Evolutionary conservation across 805 yeast species (phyloP).

Genomic region (Pichia exigua): DNA sequence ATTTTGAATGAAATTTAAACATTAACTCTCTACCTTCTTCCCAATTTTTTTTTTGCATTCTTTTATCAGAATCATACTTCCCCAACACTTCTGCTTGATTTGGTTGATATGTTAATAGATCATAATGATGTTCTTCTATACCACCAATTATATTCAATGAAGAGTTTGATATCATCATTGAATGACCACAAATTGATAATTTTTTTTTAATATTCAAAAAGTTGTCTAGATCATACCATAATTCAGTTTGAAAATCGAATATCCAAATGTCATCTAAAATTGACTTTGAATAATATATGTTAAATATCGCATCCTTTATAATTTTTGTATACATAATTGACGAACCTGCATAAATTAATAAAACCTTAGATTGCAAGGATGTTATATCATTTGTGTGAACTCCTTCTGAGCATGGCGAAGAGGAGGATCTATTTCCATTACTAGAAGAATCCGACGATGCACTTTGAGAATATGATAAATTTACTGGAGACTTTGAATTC

Average conservation of each 20-base stretch:
- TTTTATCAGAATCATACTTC: background rate
- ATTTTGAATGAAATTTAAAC: background rate
- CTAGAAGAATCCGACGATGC: background rate
- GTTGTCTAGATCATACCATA: slow-evolving; percentile 30
- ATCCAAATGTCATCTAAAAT: slow-evolving; percentile 45
- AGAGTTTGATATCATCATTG: slow-evolving; percentile 12
- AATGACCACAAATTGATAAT: slow-evolving; percentile 23
- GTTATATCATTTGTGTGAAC: slow-evolving; percentile 5
- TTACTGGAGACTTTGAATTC: no score
- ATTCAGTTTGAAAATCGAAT: slow-evolving; percentile 37
- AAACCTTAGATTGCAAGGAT: slow-evolving; percentile 15
- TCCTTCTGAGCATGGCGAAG: slow-evolving; percentile 1
- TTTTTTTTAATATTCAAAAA: slow-evolving; percentile 5
- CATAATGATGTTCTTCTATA: slow-evolving; percentile 12
- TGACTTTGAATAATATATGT: slow-evolving; percentile 15
- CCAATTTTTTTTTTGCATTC: background rate
- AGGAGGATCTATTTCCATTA: background rate
- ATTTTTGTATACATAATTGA: slow-evolving; percentile 20
- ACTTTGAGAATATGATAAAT: background rate
- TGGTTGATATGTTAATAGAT: background rate
- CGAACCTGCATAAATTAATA: slow-evolving; percentile 29
- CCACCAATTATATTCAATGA: slow-evolving; percentile 23
- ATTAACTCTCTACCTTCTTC: background rate
- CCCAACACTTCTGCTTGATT: background rate
- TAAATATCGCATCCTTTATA: slow-evolving; percentile 13